Conservation (phyloP, 2,329 filamentous ascomycete genomes). For the Coccinonectria pachysandricola region DNA sequence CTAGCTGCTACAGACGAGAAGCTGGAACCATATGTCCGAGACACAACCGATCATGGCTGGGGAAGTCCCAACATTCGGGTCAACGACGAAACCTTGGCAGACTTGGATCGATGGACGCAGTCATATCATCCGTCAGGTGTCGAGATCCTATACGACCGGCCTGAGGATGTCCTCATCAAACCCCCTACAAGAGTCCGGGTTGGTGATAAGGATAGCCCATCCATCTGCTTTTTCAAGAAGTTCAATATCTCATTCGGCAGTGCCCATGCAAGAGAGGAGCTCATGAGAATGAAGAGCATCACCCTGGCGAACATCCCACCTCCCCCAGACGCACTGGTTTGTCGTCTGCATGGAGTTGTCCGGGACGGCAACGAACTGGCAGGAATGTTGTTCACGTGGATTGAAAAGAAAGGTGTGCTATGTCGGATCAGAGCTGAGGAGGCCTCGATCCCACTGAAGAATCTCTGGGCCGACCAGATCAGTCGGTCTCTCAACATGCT, state of each 20-base stretch:
- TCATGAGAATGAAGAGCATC: not conserved
- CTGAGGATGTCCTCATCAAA: not conserved
- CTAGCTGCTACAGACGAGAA: not conserved
- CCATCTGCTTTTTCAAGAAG: not conserved
- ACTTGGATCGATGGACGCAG: not conserved
- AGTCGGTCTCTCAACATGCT: slow-evolving; percentile 5
- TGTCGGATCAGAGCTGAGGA: not conserved
- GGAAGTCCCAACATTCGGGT: not conserved
- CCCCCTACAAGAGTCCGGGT: not conserved
- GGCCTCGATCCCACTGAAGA: not conserved
- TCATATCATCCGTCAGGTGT: not conserved
- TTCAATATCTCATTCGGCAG: not conserved
- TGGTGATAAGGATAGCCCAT: not conserved
- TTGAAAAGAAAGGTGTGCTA: not conserved
- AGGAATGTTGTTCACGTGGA: not conserved
- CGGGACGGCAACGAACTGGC: not conserved
- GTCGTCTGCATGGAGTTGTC: not conserved
- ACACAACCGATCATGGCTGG: too few relatives aligned
- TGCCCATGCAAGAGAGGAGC: not conserved
- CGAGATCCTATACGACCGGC: not conserved
- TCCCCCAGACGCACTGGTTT: not conserved
- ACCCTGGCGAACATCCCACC: too few relatives aligned
- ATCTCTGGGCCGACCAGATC: slow-evolving; percentile 5
- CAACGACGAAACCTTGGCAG: not conserved
- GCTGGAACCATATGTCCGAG: not conserved